Conservation (phyloP, 345 rosid genomes). For the Laguncularia racemosa region DNA sequence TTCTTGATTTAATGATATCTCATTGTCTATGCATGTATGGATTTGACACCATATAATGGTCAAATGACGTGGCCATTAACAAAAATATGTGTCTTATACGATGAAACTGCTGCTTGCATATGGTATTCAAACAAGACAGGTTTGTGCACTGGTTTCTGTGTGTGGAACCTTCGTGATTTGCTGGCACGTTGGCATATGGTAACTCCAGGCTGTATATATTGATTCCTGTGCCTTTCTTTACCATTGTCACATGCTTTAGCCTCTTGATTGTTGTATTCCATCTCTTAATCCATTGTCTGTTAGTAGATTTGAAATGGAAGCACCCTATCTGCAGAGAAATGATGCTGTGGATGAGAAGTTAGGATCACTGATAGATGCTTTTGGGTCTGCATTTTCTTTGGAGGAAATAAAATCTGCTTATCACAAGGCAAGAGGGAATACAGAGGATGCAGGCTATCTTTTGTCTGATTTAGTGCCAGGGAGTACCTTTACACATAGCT, state of each 20-base stretch:
- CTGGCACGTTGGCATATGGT: no score
- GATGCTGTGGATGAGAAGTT: slow-evolving; percentile 31
- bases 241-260: not conserved
- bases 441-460: slow-evolving; percentile 27
- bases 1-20: no score
- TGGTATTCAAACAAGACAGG: no score
- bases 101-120: no score
- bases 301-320: slow-evolving; percentile 30
- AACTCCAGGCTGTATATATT: no score
- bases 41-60: no score
- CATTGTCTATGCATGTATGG: no score
- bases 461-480: slow-evolving; percentile 22
- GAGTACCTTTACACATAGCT: slow-evolving; percentile 9
- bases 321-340: slow-evolving; percentile 12
- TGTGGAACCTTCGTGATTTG: no score
- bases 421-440: slow-evolving; percentile 25
- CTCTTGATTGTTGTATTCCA: no score
- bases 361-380: slow-evolving; percentile 32
- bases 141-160: no score
- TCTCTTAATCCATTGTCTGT: not conserved
- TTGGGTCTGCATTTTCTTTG: slow-evolving; percentile 34
- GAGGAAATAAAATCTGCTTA: slow-evolving; percentile 45
- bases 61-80: no score
- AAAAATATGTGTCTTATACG: no score
- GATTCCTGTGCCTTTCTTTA: not conserved